phyloP scores from a whole-genome alignment of 345 rosid species.

The Raphanus raphanistrum region DNA sequence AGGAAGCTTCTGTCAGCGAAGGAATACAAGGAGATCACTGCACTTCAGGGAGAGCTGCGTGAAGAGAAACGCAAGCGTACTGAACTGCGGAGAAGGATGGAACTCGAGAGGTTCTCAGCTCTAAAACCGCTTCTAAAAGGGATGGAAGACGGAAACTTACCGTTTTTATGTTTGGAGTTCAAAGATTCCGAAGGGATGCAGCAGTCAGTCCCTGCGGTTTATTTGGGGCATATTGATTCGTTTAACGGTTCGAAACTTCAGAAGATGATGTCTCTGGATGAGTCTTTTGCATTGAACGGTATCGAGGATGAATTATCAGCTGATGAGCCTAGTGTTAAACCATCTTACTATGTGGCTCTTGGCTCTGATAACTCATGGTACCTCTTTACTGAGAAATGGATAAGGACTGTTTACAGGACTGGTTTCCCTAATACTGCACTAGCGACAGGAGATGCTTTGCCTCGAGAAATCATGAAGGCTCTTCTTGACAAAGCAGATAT shows the following conservation, averaged over 20 bases:
- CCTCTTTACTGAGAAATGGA: slow-evolving; percentile 86
- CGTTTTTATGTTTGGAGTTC: slow-evolving; percentile 80
- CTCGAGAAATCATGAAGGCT: slow-evolving; percentile 64
- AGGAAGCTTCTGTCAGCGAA: slow-evolving; percentile 58
- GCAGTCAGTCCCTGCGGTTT: slow-evolving; percentile 73
- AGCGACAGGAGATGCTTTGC: slow-evolving; percentile 67
- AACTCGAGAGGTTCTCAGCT: slow-evolving; percentile 59
- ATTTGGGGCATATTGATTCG: slow-evolving; percentile 67
- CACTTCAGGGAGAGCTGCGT: slow-evolving; percentile 67
- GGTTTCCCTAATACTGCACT: slow-evolving; percentile 83
- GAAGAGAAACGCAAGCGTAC: slow-evolving; percentile 67
- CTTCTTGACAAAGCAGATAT: slow-evolving; percentile 63
- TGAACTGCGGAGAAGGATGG: slow-evolving; percentile 64
- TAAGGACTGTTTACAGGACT: slow-evolving; percentile 62
- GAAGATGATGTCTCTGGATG: slow-evolving; percentile 42
- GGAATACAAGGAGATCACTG: slow-evolving; percentile 75
- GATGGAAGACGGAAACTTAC: slow-evolving; percentile 68
- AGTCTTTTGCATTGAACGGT: slow-evolving; percentile 43
- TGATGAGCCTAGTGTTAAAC: slow-evolving; percentile 45
- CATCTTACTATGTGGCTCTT: slow-evolving; percentile 74
- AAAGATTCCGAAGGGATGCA: slow-evolving; percentile 73
- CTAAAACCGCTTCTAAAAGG: slow-evolving; percentile 65
- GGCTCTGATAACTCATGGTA: slow-evolving; percentile 98
- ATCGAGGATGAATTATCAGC: slow-evolving; percentile 32
- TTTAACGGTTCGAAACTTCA: slow-evolving; percentile 50